Conservation (phyloP, 805 yeast genomes). For the Metschnikowia bowlesiae region DNA sequence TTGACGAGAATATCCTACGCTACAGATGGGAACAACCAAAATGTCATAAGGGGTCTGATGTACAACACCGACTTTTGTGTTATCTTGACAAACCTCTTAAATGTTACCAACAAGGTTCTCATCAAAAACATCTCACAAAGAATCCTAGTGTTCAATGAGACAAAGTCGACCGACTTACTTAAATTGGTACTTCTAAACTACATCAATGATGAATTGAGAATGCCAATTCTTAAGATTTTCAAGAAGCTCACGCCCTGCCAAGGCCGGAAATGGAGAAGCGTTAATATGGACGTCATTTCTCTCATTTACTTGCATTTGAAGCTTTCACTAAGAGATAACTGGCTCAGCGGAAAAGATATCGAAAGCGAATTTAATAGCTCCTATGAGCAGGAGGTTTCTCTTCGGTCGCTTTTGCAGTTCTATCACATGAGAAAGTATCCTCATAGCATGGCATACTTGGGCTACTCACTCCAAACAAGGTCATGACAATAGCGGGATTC, state of each 20-base stretch:
- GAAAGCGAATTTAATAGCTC: conserved; percentile 72
- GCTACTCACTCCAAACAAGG: conserved; percentile 33
- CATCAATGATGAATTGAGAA: conserved; percentile 54
- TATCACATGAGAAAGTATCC: conserved; percentile 63
- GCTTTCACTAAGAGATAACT: conserved; percentile 70
- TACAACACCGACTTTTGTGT: conserved; percentile 44
- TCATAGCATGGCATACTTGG: conserved; percentile 48
- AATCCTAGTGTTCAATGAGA: conserved; percentile 56
- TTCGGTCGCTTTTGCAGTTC: conserved; percentile 72
- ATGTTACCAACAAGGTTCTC: conserved; percentile 53
- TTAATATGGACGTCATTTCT: conserved; percentile 90
- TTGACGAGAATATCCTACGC: conserved; percentile 25
- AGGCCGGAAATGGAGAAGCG: conserved; percentile 90
- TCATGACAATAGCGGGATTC: too few species aligned
- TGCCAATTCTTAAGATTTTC: conserved; percentile 67
- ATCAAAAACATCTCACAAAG: conserved; percentile 68
- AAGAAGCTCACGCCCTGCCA: conserved; percentile 83
- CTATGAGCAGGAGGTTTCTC: conserved; percentile 78
- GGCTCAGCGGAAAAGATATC: conserved; percentile 81
- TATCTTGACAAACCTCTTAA: conserved; percentile 48
- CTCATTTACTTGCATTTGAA: conserved; percentile 75
- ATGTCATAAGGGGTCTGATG: conserved; percentile 23
- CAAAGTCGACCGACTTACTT: conserved; percentile 58
- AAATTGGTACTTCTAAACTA: conserved; percentile 56
- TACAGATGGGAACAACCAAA: conserved; percentile 25